Conservation (phyloP, 2,329 filamentous ascomycete genomes). For the Colletotrichum camelliae region DNA sequence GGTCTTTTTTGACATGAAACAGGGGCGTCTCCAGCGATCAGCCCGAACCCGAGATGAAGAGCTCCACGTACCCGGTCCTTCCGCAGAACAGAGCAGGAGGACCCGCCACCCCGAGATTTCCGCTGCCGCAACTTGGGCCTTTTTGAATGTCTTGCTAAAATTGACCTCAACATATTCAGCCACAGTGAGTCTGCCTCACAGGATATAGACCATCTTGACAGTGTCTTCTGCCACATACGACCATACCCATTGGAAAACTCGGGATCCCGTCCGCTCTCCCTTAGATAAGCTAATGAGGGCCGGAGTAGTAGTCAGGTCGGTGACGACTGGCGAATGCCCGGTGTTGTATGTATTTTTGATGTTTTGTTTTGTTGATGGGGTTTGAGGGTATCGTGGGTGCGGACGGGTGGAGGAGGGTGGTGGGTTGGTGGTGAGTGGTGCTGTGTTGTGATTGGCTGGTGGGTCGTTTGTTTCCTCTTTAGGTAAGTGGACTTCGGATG, state of each 20-base stretch:
- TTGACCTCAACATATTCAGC: neutral
- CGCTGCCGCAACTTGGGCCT: neutral
- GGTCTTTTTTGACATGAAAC: neutral
- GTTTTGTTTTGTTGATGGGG: neutral
- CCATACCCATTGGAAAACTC: neutral
- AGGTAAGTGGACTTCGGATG: neutral
- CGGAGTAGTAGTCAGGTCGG: neutral
- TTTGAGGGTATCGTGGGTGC: neutral
- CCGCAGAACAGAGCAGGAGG: neutral
- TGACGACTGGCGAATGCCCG: neutral
- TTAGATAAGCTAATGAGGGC: neutral
- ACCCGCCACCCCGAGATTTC: neutral
- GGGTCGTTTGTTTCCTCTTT: neutral
- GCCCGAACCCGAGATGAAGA: neutral
- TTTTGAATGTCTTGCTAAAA: neutral
- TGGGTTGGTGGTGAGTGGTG: neutral
- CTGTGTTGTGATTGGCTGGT: neutral
- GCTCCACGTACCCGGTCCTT: neutral
- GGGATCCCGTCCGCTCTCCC: neutral
- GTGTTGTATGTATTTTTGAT: neutral
- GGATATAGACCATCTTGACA: neutral
- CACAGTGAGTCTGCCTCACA: neutral
- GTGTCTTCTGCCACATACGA: accelerated
- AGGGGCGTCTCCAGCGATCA: neutral
- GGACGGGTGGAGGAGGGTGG: neutral